phyloP scores from a whole-genome alignment of 192 early-diverging fungal genomes.

The Mortierella antarctica region DNA sequence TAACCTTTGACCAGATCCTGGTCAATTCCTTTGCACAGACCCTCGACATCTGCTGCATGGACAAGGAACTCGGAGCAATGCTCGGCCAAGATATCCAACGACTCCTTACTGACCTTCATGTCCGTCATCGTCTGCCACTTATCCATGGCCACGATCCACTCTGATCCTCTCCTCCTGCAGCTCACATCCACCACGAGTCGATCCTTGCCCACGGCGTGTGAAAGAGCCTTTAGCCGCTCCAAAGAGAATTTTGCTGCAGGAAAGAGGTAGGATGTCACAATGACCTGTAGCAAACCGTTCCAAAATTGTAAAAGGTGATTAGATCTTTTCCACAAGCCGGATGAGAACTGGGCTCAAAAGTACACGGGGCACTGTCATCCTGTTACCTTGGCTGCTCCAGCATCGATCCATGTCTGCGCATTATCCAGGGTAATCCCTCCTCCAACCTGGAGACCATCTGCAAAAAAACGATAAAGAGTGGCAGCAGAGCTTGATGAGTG shows the following conservation, averaged over 20 bases:
- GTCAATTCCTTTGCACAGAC: conserved; percentile 95
- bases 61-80: conserved; percentile 86
- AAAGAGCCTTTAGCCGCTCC: conserved; percentile 69
- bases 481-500: background rate
- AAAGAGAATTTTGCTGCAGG: conserved; percentile 77
- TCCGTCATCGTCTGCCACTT: conserved; percentile 98
- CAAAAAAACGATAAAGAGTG: background rate
- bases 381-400: conserved; percentile 84
- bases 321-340: background rate
- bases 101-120: conserved; percentile 80
- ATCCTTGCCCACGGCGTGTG: conserved; percentile 71
- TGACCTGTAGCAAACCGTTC: conserved; percentile 62
- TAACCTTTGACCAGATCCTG: conserved; percentile 80
- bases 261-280: conserved; percentile 97
- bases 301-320: background rate
- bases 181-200: conserved; percentile 86
- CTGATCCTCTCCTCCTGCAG: conserved; percentile 73
- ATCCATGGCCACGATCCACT: conserved; percentile 98
- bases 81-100: conserved; percentile 31
- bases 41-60: conserved; percentile 98
- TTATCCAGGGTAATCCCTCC: conserved; percentile 93
- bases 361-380: background rate
- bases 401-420: conserved; percentile 86
- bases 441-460: conserved; percentile 86
- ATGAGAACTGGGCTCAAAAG: background rate